A percentile compares a stretch with the other conserved stretches of the same genome.
Conservation (phyloP, 2,329 filamentous ascomycete genomes). For the Calonectria leucothoes region DNA sequence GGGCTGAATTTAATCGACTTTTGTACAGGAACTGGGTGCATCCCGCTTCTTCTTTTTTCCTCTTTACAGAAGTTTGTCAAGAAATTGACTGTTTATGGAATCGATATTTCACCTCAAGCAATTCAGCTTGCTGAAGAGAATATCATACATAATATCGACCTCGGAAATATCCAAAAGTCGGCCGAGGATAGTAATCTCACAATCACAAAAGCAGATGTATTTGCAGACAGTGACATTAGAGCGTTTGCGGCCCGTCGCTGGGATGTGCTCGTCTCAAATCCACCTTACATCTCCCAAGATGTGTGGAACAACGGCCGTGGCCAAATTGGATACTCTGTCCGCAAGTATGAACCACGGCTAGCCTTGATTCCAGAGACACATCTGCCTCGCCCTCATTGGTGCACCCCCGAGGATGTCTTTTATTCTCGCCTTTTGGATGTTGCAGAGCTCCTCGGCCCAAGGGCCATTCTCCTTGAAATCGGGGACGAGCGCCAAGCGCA, state of each 20-base stretch:
- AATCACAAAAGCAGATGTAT: constrained; percentile 64
- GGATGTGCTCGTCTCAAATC: constrained; percentile 87
- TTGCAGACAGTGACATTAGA: constrained; percentile 53
- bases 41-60: constrained; percentile 79
- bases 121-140: constrained; percentile 76
- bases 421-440: constrained; percentile 74
- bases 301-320: constrained; percentile 53
- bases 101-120: constrained; percentile 79
- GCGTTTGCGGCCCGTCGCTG: constrained; percentile 42
- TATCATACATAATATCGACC: constrained; percentile 59
- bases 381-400: constrained; percentile 45
- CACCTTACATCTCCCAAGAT: constrained; percentile 83
- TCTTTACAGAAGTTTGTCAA: constrained; percentile 60
- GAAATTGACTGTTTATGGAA: constrained; percentile 67
- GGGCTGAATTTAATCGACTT: constrained; percentile 79
- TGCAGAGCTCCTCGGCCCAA: constrained; percentile 60
- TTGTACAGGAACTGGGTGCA: constrained; percentile 93
- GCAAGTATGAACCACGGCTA: constrained; percentile 81
- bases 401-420: constrained; percentile 66
- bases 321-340: constrained; percentile 76
- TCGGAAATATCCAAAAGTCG: constrained; percentile 36
- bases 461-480: constrained; percentile 75
- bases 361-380: constrained; percentile 73
- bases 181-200: constrained; percentile 45
- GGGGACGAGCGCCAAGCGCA: constrained; percentile 75